These are phyloP conservation scores for Fusarium sp. DNA, from an alignment of 2,329 filamentous ascomycete species.

Conservation along the genomic window DNA sequence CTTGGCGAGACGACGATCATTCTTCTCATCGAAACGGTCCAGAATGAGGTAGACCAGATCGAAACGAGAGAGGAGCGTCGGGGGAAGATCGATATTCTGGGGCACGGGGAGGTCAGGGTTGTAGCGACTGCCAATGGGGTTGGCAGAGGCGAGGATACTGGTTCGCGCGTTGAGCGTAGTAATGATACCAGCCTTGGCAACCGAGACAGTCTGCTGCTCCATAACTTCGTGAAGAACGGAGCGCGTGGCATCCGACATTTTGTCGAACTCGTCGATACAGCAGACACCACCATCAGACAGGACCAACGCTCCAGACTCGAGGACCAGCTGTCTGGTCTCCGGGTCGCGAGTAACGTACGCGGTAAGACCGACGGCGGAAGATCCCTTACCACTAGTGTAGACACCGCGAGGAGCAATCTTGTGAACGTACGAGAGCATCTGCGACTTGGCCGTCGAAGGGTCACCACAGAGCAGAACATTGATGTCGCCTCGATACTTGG, in stretches of 20 bases:
- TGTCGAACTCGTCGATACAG: constrained; percentile 89
- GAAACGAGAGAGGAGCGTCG: constrained; percentile 94
- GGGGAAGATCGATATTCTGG: constrained; percentile 97
- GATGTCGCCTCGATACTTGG: constrained; percentile 96
- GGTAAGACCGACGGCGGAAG: constrained; percentile 83
- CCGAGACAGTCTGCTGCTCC: constrained; percentile 88
- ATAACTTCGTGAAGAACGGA: constrained; percentile 90
- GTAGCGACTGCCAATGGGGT: constrained; percentile 97
- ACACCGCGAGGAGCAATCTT: constrained; percentile 93
- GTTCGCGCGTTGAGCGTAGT: constrained; percentile 97
- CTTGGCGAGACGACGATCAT: constrained; percentile 87
- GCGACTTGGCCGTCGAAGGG: constrained; percentile 95
- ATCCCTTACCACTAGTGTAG: constrained; percentile 85
- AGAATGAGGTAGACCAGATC: constrained; percentile 97
- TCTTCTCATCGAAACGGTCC: constrained; percentile 91
- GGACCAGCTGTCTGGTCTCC: constrained; percentile 81
- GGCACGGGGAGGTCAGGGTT: constrained; percentile 96
- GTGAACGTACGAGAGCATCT: constrained; percentile 93
- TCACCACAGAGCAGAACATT: constrained; percentile 97
- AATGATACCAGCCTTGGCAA: constrained; percentile 93
- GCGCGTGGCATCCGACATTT: constrained; percentile 83
- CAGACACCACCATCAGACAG: constrained; percentile 85
- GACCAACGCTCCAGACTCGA: constrained; percentile 83
- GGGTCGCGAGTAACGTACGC: constrained; percentile 85
- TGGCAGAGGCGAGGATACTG: constrained; percentile 95